Evolutionary conservation across 2,329 filamentous ascomycete genomes (phyloP).

Genomic region (Alternaria dauci): DNA sequence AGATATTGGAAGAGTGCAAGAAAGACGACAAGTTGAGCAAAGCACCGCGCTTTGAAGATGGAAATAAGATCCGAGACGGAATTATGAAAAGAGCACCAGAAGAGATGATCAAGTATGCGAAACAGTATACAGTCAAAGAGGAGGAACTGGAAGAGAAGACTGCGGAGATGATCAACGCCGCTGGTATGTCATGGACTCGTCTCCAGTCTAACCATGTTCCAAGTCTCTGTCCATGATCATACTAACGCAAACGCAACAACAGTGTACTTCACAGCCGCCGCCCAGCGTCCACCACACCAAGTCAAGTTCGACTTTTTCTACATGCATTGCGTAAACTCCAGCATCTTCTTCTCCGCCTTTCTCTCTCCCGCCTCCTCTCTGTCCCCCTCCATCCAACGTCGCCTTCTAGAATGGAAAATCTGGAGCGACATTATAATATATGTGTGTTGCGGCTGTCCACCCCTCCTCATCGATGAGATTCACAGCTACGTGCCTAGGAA

Average conservation of each 20-base stretch:
- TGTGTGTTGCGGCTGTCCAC: slow-evolving; percentile 70
- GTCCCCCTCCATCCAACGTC: slow-evolving; percentile 66
- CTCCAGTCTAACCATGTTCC: neutral
- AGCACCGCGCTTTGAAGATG: slow-evolving; percentile 62
- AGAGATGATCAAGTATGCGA: slow-evolving; percentile 69
- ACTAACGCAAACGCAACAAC: neutral
- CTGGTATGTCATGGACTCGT: slow-evolving; percentile 50
- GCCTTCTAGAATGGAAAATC: slow-evolving; percentile 83
- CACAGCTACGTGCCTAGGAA: slow-evolving; percentile 64
- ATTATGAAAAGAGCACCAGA: slow-evolving; percentile 69
- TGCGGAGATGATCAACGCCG: slow-evolving; percentile 75
- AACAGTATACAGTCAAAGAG: slow-evolving; percentile 60
- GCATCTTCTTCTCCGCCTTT: slow-evolving; percentile 76
- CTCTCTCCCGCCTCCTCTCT: slow-evolving; percentile 67
- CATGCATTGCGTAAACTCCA: slow-evolving; percentile 79
- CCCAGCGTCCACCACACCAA: slow-evolving; percentile 65
- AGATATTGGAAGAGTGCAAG: slow-evolving; percentile 69
- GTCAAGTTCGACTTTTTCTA: slow-evolving; percentile 81
- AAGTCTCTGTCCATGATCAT: neutral
- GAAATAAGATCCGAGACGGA: slow-evolving; percentile 73
- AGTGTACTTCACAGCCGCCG: slow-evolving; percentile 67
- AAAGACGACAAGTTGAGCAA: slow-evolving; percentile 64
- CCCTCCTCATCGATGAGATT: slow-evolving; percentile 68
- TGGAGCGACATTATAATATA: slow-evolving; percentile 79
- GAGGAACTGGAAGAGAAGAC: slow-evolving; percentile 66